Conservation (phyloP, 2,329 filamentous ascomycete genomes). For the Tolypocladium paradoxum region DNA sequence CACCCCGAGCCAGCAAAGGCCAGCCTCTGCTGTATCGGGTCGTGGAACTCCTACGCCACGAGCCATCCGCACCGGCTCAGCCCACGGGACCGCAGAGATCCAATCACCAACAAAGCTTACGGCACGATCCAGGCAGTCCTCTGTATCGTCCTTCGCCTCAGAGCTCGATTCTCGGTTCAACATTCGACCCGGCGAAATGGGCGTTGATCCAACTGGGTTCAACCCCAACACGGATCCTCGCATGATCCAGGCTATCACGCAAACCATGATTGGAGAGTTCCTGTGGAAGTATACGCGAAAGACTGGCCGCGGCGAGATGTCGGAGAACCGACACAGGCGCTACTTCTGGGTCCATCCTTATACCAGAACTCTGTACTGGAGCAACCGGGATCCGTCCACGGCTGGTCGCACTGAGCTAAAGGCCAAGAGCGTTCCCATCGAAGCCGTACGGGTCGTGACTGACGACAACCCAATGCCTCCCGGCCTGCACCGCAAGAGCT, state of each 20-base stretch:
- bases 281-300: conserved; percentile 99
- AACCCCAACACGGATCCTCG: conserved; percentile 75
- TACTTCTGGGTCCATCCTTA: conserved; percentile 99
- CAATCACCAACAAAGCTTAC: conserved; percentile 35
- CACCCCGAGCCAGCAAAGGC: conserved; percentile 45
- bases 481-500: conserved; percentile 85
- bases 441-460: conserved; percentile 80
- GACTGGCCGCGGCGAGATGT: conserved; percentile 79
- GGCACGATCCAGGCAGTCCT: conserved; percentile 48
- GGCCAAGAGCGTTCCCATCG: conserved; percentile 86
- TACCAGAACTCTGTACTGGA: conserved; percentile 94
- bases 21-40: conserved; percentile 34
- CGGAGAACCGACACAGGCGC: conserved; percentile 77
- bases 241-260: conserved; percentile 98
- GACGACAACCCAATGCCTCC: conserved; percentile 95
- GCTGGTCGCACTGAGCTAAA: conserved; percentile 66
- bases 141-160: conserved; percentile 89
- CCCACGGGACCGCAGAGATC: conserved; percentile 34
- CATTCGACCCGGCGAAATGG: conserved; percentile 47
- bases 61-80: conserved; percentile 31
- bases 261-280: conserved; percentile 99
- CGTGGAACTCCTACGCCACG: conserved; percentile 50
- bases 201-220: conserved; percentile 46
- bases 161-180: conserved; percentile 90
- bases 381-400: conserved; percentile 72